Base-by-base conservation (phyloP, 78 protist species). In the Anaeramoeba flamelloides region DNA sequence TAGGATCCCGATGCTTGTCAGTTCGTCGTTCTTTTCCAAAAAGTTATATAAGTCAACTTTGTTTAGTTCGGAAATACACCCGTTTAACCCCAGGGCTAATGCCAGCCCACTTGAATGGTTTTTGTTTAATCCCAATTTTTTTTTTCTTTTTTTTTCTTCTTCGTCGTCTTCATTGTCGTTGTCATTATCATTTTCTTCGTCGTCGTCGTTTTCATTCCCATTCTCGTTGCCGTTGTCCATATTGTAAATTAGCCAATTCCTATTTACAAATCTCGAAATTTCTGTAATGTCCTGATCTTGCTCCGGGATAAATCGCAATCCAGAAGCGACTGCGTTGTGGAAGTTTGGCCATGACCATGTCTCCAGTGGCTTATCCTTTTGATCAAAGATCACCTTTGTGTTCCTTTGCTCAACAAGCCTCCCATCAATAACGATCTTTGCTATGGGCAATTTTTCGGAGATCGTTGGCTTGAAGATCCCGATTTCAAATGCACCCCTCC, bases 281-380 rank as follows among this genome's bases (percentile, higher is more conserved):
- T 32, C 41, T 41, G 4, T 22, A 69, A 12, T 32, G 1, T 38
- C 22, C 3, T 2, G 79, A 34, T 40, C 30, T 3, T 2, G 38
- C 2, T 33, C 38, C 17, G 80, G 40, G 38, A 37, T 39, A 36
- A 91, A 38, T 2, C 90, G 77, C 30, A 92, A 80, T 17, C 89
- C 94, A 1, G 91, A 79, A 3, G 96, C 91, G 37, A 77, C 90
- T 39, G 93, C 94, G 41, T 89, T 89, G 85, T 90, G 93, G 83
- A 92, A 92, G 30, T 86, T 86, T 3, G 96, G 88, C 96, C 96
- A 92, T 30, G 8, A 33, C 41, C 81, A 53, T 26, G 34, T 53
- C 34, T 8, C 8, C 34, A 53, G 8, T 26, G 8, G 8, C 17
- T 8, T 26, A 26, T 53, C 34, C 8, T 17, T 53, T 53, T 8